These are phyloP conservation scores for Pelargonium cotyledonis DNA, from an alignment of 441 rosid genomes.

Conservation along the genomic window DNA sequence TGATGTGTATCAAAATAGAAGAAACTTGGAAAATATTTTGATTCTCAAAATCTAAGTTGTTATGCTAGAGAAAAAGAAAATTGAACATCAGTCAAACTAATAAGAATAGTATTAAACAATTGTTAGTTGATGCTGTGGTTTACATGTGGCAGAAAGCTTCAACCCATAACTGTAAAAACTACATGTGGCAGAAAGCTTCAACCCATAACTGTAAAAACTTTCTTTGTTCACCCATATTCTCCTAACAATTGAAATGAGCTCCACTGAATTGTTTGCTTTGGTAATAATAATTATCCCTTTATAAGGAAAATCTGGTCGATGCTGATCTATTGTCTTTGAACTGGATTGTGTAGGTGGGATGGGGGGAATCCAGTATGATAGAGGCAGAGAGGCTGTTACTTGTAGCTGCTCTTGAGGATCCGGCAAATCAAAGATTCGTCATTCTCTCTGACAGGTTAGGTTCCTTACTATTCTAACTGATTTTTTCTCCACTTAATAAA, in stretches of 20 bases:
- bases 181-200: not conserved
- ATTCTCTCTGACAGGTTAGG: slow-evolving; percentile 86
- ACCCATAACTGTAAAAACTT: not conserved
- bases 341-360: slow-evolving; percentile 43
- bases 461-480: not conserved
- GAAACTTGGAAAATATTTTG: not conserved
- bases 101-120: not conserved
- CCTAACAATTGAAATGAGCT: not conserved
- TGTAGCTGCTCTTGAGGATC: slow-evolving; percentile 65
- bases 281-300: not conserved
- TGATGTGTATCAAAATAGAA: not conserved
- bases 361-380: slow-evolving; percentile 95
- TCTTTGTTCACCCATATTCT: slow-evolving; percentile 1
- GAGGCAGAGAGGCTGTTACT: slow-evolving; percentile 80
- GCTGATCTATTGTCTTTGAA: not conserved
- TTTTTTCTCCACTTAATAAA: not conserved
- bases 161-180: not conserved
- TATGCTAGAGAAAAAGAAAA: not conserved
- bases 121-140: not conserved
- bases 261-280: not conserved
- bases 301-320: not conserved
- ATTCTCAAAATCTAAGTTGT: not conserved
- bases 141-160: not conserved
- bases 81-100: not conserved
- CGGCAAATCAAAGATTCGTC: slow-evolving; percentile 79